A percentile compares a stretch with the other conserved stretches of the same genome.
These are phyloP conservation scores for Schizochytrium sp. DNA, from an alignment of 108 stramenopile species.

Conservation along the genomic window DNA sequence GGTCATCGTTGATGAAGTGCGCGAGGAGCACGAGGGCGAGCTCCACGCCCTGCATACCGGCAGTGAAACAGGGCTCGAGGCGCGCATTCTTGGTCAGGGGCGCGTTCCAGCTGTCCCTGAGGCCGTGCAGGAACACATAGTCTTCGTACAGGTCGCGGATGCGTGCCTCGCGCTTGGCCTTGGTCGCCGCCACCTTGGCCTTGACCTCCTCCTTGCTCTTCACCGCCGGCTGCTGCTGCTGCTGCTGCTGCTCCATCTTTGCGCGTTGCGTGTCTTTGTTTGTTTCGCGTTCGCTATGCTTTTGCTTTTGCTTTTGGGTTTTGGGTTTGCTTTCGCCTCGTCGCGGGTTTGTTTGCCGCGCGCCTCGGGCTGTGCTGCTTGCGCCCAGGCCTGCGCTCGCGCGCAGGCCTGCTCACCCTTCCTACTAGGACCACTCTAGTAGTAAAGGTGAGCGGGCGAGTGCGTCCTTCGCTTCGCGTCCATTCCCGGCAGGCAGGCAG, in stretches of 20 bases:
- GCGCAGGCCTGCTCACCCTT: too few relatives aligned
- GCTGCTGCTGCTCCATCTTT: neutral
- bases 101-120: conserved; percentile 9
- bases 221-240: neutral
- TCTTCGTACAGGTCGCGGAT: conserved; percentile 28
- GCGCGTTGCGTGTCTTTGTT: neutral
- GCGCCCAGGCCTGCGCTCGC: too few relatives aligned
- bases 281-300: neutral
- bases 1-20: conserved; percentile 20
- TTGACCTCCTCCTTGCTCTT: neutral
- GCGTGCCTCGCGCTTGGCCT: neutral
- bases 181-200: neutral
- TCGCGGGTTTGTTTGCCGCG: too few relatives aligned
- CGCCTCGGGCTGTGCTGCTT: too few relatives aligned
- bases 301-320: neutral
- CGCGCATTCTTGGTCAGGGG: conserved; percentile 18
- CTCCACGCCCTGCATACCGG: conserved; percentile 29
- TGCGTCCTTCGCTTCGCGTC: too few relatives aligned
- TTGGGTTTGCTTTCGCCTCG: neutral
- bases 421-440: too few relatives aligned
- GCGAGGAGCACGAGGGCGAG: conserved; percentile 21
- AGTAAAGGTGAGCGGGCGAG: too few relatives aligned
- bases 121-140: conserved; percentile 15
- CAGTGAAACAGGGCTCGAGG: conserved; percentile 25
- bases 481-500: too few relatives aligned